Evolutionary conservation across 2,329 filamentous ascomycete genomes (phyloP).

Genomic region (Verticillium klebahnii): DNA sequence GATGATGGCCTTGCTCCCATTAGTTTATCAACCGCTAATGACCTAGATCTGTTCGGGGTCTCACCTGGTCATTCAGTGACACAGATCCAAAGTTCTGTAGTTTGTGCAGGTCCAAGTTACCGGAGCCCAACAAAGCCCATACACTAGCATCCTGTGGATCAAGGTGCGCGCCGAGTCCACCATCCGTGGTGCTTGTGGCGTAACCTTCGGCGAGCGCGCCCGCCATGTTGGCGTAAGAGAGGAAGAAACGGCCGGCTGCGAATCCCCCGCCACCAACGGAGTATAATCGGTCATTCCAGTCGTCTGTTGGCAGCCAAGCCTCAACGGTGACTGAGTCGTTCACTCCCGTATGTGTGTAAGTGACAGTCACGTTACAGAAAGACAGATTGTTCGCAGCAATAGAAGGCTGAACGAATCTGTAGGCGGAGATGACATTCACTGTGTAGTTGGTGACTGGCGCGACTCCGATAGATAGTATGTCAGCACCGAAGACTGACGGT

Average conservation of each 20-base stretch:
- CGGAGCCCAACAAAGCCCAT: conserved; percentile 14
- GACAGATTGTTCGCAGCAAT: conserved; percentile 4
- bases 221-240: conserved; percentile 8
- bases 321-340: conserved; percentile 17
- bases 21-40: no score
- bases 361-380: conserved; percentile 18
- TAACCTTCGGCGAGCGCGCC: conserved; percentile 12
- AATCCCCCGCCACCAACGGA: conserved; percentile 25
- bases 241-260: conserved; percentile 13
- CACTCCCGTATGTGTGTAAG: conserved; percentile 19
- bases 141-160: background rate
- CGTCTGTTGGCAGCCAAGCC: conserved; percentile 17
- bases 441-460: background rate
- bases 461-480: background rate
- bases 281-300: conserved; percentile 24
- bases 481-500: background rate
- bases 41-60: no score
- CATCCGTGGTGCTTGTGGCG: conserved; percentile 13
- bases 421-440: background rate
- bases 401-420: background rate
- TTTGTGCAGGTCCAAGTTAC: conserved; percentile 9
- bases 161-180: conserved; percentile 4
- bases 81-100: conserved; percentile 7
- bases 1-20: conserved; percentile 19
- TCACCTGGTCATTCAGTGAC: conserved; percentile 8